Percentiles rank a stretch among this genome's conserved stretches.
Conservation (phyloP, 139 green algal genomes). For the Eudorina sp. region DNA sequence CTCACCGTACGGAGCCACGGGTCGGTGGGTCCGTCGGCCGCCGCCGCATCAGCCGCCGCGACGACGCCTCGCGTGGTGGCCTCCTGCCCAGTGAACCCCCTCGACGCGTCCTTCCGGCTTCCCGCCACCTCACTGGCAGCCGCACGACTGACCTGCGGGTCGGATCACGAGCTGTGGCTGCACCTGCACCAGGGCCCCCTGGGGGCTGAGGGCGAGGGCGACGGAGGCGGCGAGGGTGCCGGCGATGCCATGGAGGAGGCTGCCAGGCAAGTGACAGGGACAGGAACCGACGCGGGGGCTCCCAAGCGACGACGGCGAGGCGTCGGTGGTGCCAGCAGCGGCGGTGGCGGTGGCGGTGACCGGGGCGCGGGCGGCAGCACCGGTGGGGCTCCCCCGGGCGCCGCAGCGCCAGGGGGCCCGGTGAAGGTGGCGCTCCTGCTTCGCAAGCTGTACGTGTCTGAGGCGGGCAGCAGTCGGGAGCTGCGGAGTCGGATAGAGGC, state of each 20-base stretch:
- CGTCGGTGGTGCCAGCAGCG: background rate
- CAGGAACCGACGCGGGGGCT: too few relatives aligned
- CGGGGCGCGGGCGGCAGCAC: too few relatives aligned
- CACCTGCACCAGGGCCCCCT: too few relatives aligned
- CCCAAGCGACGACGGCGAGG: too few relatives aligned
- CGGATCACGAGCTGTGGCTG: background rate
- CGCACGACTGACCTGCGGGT: background rate
- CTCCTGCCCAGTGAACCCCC: background rate
- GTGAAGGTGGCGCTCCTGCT: constrained; percentile 8
- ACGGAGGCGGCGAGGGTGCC: background rate
- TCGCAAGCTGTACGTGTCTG: constrained; percentile 23
- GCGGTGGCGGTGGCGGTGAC: too few relatives aligned
- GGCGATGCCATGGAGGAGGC: background rate
- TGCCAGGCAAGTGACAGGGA: too few relatives aligned
- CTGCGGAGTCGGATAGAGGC: background rate
- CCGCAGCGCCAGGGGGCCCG: too few relatives aligned
- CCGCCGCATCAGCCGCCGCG: background rate
- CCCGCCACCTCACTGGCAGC: background rate
- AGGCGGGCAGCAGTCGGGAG: background rate
- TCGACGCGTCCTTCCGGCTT: background rate
- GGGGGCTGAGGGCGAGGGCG: background rate
- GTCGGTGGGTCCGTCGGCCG: background rate
- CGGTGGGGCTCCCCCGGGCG: too few relatives aligned
- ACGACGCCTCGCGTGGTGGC: background rate
- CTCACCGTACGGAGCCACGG: background rate